Percentiles rank a stretch among this genome's conserved stretches.
phyloP scores from a whole-genome alignment of 2,329 filamentous ascomycete genomes.

The Colletotrichum orchidophilum region DNA sequence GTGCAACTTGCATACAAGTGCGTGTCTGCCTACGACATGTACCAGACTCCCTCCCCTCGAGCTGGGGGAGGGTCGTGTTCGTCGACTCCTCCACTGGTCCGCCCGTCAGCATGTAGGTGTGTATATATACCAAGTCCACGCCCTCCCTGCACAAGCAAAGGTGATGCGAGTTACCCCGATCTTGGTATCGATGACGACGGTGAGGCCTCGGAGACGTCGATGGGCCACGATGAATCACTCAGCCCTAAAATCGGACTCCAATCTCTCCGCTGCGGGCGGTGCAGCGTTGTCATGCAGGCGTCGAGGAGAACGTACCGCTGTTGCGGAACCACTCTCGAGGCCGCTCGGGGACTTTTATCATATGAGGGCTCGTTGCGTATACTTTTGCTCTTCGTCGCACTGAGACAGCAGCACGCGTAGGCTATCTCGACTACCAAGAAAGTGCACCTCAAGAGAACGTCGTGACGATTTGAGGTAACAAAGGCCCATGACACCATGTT shows the following conservation, averaged over 20 bases:
- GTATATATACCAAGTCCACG: not conserved
- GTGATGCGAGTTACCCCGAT: not conserved
- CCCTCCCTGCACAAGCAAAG: not conserved
- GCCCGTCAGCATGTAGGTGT: not conserved
- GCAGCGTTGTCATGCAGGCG: not conserved
- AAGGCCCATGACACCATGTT: not conserved
- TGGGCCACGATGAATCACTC: not conserved
- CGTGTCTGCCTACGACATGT: not conserved
- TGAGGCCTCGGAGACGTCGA: not conserved
- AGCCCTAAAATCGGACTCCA: not conserved
- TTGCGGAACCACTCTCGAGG: not conserved
- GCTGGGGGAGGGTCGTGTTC: not conserved
- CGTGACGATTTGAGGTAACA: not conserved
- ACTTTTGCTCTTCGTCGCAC: not conserved
- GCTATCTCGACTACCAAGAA: not conserved
- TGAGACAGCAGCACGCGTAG: not conserved
- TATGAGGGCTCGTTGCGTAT: not conserved
- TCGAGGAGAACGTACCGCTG: not conserved
- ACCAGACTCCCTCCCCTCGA: too few relatives aligned
- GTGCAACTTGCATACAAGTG: not conserved
- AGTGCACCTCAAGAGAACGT: not conserved
- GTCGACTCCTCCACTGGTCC: not conserved
- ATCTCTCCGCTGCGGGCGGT: not conserved
- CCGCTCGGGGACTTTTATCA: not conserved
- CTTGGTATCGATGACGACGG: not conserved